These are phyloP conservation scores for Thecaphora thlaspeos DNA, from an alignment of 1,284 basidiomycete species.

Conservation along the genomic window DNA sequence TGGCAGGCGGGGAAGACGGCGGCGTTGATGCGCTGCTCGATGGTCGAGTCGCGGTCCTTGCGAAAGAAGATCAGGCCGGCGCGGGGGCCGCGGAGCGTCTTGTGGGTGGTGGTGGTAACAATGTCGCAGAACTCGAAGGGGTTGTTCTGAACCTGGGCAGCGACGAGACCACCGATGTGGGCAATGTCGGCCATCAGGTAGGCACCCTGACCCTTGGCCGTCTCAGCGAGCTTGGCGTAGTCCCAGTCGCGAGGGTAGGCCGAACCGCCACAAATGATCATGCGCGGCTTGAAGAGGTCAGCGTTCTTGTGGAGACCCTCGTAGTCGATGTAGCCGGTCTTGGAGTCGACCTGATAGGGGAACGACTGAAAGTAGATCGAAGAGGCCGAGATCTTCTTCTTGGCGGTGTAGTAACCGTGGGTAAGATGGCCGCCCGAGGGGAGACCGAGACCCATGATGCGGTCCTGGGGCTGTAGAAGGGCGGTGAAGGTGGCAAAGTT, in stretches of 20 bases:
- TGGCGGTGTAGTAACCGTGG: slow-evolving; percentile 97
- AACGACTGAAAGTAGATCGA: slow-evolving; percentile 99
- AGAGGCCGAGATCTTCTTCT: slow-evolving; percentile 99
- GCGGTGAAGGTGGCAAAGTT: slow-evolving; percentile 98
- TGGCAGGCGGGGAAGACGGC: slow-evolving; percentile 99
- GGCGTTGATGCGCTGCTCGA: slow-evolving; percentile 94
- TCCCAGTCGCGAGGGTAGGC: slow-evolving; percentile 97
- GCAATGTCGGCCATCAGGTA: slow-evolving; percentile 82
- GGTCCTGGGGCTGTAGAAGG: slow-evolving; percentile 93
- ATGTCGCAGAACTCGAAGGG: slow-evolving; percentile 98
- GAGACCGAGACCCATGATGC: slow-evolving; percentile 98
- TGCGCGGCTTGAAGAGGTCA: slow-evolving; percentile 91
- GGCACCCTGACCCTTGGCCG: slow-evolving; percentile 82
- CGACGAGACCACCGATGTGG: slow-evolving; percentile 93
- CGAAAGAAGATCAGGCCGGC: slow-evolving; percentile 99
- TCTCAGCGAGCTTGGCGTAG: slow-evolving; percentile 71
- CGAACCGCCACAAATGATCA: slow-evolving; percentile 96
- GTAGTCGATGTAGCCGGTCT: slow-evolving; percentile 89
- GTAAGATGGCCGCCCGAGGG: slow-evolving; percentile 98
- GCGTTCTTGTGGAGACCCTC: slow-evolving; percentile 78
- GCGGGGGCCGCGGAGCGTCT: slow-evolving; percentile 96
- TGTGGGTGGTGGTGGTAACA: slow-evolving; percentile 69
- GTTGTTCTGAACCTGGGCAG: slow-evolving; percentile 84
- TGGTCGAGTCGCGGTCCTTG: slow-evolving; percentile 81
- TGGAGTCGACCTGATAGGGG: slow-evolving; percentile 75